Evolutionary conservation across 106 monocot species (phyloP).

Genomic region (Allium cepa): DNA sequence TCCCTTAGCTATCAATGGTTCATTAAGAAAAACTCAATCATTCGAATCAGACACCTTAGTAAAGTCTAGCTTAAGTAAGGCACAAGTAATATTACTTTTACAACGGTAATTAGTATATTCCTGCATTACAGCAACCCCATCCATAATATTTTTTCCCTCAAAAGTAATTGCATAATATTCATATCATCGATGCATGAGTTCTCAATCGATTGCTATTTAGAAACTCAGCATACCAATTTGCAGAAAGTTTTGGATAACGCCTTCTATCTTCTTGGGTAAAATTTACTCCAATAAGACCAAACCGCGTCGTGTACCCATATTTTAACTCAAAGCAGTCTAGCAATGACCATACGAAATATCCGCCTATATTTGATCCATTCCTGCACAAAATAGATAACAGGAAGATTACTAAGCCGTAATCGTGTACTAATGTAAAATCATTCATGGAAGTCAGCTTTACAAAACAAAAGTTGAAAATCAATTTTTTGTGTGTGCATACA

Average conservation of each 20-base stretch:
- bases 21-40: no score
- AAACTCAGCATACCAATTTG: slow-evolving; percentile 28
- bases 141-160: no score
- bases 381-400: slow-evolving; percentile 15
- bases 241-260: slow-evolving; percentile 30
- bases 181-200: neutral
- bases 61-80: no score
- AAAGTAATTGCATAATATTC: no score
- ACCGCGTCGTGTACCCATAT: slow-evolving; percentile 18
- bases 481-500: neutral
- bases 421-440: no score
- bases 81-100: no score
- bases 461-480: neutral
- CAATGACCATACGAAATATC: slow-evolving; percentile 72
- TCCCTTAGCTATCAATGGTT: no score
- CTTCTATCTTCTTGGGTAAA: slow-evolving; percentile 13
- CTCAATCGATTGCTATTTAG: slow-evolving; percentile 8
- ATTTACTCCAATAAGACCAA: slow-evolving; percentile 39
- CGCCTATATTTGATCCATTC: slow-evolving; percentile 51
- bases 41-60: no score
- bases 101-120: no score
- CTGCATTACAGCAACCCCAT: no score
- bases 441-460: neutral
- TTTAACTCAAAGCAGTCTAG: slow-evolving; percentile 38
- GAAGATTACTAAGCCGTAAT: neutral